phyloP scores from a whole-genome alignment of 176 grass and related monocot genomes.

The Hyparrhenia diplandra region DNA sequence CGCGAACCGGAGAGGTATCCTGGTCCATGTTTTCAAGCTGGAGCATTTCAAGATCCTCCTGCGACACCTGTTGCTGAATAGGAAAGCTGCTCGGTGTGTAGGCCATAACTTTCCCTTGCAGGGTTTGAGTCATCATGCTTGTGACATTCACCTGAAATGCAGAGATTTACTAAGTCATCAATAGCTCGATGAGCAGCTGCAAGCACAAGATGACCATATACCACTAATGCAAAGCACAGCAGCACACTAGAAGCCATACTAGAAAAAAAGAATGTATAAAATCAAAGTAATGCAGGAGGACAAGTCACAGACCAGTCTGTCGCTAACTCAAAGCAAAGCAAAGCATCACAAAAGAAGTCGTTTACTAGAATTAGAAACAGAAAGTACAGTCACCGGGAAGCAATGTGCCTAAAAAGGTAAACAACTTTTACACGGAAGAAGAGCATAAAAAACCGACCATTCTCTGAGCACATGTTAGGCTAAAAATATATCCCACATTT shows the following conservation, averaged over 20 bases:
- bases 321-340: background rate
- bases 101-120: constrained; percentile 29
- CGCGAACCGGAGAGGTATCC: background rate
- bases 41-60: background rate
- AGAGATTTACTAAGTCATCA: background rate
- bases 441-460: background rate
- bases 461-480: background rate
- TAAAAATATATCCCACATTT: background rate
- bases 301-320: background rate
- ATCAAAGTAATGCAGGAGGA: background rate
- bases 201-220: background rate
- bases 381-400: background rate
- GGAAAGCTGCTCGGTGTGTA: constrained; percentile 8
- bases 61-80: background rate
- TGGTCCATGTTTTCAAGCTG: constrained; percentile 33
- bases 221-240: background rate
- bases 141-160: constrained; percentile 21
- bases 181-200: background rate
- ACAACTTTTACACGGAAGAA: background rate
- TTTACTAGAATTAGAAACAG: background rate
- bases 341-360: background rate
- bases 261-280: background rate
- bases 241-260: background rate
- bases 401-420: background rate
- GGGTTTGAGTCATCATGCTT: constrained; percentile 36